These are phyloP conservation scores for Pseudopithomyces maydicus DNA, from an alignment of 2,329 filamentous ascomycete species.

Conservation along the genomic window DNA sequence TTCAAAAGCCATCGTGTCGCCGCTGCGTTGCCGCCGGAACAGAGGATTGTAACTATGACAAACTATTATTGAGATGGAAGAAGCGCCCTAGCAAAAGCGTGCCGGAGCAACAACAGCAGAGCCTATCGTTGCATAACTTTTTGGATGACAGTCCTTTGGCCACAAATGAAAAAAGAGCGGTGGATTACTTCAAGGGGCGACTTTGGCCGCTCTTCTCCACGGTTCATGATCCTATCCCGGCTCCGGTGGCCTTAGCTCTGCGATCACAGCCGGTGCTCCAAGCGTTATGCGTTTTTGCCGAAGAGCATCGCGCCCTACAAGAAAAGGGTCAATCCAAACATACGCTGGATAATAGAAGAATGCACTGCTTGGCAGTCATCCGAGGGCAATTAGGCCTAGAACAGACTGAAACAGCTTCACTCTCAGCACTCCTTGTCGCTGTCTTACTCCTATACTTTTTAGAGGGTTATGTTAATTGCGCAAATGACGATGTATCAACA, in stretches of 20 bases:
- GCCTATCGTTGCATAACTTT: background rate
- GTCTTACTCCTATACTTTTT: constrained; percentile 20
- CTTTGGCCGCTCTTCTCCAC: constrained; percentile 20
- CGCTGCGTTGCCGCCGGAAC: background rate
- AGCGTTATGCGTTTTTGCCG: constrained; percentile 16
- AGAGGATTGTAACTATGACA: background rate
- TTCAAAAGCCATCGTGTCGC: background rate
- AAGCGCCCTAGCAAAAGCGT: constrained; percentile 1
- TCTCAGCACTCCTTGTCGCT: constrained; percentile 17
- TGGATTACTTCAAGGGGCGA: constrained; percentile 19
- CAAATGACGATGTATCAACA: constrained; percentile 17
- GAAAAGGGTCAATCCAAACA: constrained; percentile 8
- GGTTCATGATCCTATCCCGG: constrained; percentile 11
- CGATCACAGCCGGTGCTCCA: constrained; percentile 19
- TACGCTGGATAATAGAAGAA: constrained; percentile 4
- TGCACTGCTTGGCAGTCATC: constrained; percentile 15
- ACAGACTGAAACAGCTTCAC: constrained; percentile 3
- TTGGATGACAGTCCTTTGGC: constrained; percentile 5
- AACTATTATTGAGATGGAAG: constrained; percentile 1
- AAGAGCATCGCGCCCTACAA: constrained; percentile 18
- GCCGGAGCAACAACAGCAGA: background rate
- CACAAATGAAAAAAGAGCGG: constrained; percentile 16
- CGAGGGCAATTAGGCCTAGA: constrained; percentile 12
- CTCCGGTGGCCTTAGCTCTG: constrained; percentile 16
- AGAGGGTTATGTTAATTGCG: constrained; percentile 20